phyloP scores from a whole-genome alignment of 2,329 filamentous ascomycete species.

The Furcasterigmium furcatum region DNA sequence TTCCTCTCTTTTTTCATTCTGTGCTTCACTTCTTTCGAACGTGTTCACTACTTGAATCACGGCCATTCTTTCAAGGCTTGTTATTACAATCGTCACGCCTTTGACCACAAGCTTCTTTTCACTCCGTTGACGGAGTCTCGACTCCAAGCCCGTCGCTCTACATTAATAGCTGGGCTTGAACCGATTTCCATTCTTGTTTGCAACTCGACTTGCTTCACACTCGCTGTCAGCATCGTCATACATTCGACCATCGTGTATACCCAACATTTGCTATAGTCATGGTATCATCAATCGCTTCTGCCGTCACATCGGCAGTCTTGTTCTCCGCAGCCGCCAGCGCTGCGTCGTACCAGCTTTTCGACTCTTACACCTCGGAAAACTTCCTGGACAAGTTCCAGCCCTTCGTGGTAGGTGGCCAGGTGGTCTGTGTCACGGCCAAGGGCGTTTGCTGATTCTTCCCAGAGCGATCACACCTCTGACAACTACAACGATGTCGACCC shows the following conservation, averaged over 20 bases:
- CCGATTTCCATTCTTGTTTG: conserved; percentile 1
- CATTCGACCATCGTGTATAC: neutral
- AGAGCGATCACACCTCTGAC: conserved; percentile 13
- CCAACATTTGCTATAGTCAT: conserved; percentile 1
- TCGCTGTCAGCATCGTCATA: neutral
- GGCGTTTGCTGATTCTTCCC: neutral
- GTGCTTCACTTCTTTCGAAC: neutral
- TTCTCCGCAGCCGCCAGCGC: conserved; percentile 6
- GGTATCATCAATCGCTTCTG: conserved; percentile 12
- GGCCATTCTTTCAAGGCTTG: conserved; percentile 1
- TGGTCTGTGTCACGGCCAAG: too few relatives aligned
- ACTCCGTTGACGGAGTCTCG: conserved; percentile 4
- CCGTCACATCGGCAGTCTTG: conserved; percentile 8
- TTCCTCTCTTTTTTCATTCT: neutral
- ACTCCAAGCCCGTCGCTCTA: neutral
- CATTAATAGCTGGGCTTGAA: neutral
- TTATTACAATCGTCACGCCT: neutral
- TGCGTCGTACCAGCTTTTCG: conserved; percentile 9
- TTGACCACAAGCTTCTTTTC: neutral
- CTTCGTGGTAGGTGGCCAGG: conserved; percentile 23
- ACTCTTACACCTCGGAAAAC: conserved; percentile 25
- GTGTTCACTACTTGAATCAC: neutral
- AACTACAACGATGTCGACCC: conserved; percentile 43
- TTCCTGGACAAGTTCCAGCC: conserved; percentile 47
- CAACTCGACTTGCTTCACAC: neutral